Evolutionary conservation across 352 stramenopile species (phyloP).

Genomic region (Halophytophthora batemanensis): DNA sequence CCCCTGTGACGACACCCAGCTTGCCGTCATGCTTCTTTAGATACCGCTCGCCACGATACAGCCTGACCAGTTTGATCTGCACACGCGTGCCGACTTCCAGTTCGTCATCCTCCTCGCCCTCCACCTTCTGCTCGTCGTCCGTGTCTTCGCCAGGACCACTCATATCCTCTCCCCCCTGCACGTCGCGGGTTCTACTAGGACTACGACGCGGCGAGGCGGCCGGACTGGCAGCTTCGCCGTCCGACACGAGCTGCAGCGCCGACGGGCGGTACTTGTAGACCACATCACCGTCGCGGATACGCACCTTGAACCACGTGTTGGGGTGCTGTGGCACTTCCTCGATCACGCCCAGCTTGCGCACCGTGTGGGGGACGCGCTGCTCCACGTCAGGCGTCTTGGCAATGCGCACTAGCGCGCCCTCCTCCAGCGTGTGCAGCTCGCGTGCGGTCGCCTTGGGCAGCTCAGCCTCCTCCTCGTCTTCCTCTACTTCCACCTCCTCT

Average conservation of each 20-base stretch:
- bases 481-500: conserved; percentile 51
- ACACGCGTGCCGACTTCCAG: conserved; percentile 56
- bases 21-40: conserved; percentile 74
- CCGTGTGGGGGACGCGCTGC: conserved; percentile 78
- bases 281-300: conserved; percentile 79
- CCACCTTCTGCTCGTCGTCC: conserved; percentile 49
- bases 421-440: conserved; percentile 54
- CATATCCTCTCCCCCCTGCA: conserved; percentile 21
- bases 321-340: conserved; percentile 80
- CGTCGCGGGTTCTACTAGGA: conserved; percentile 18
- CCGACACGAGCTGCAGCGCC: conserved; percentile 53
- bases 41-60: conserved; percentile 53
- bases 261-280: conserved; percentile 87
- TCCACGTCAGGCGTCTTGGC: conserved; percentile 74
- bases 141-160: conserved; percentile 26
- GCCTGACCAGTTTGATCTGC: conserved; percentile 39
- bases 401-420: conserved; percentile 68
- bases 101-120: conserved; percentile 24
- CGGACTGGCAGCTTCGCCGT: conserved; percentile 23
- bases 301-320: conserved; percentile 87
- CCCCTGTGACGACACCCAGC: conserved; percentile 57
- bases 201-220: conserved; percentile 13
- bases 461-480: conserved; percentile 47
- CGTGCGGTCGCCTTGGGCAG: conserved; percentile 22
- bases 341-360: conserved; percentile 75